Evolutionary conservation across 23 red algal genomes (phyloP).

Genomic region (Agarophyton chilense): DNA sequence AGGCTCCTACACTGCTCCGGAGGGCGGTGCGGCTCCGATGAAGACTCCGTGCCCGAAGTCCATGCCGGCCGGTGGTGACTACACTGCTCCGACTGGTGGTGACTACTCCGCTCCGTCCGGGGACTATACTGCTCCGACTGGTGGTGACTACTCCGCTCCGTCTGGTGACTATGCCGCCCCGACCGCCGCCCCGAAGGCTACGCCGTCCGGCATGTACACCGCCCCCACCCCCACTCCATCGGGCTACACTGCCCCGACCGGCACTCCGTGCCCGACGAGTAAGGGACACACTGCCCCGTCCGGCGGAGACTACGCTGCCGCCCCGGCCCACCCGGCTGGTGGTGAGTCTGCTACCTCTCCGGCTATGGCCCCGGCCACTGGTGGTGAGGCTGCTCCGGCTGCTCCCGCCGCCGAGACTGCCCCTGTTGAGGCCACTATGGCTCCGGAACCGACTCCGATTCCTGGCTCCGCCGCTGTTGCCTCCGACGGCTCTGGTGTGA

Average conservation of each 20-base stretch:
- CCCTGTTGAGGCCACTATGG: not conserved
- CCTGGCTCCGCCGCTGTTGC: constrained; percentile 56
- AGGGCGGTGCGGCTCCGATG: constrained; percentile 8
- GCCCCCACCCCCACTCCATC: no score
- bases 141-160: constrained; percentile 16
- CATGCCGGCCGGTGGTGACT: not conserved
- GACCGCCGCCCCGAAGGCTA: not conserved
- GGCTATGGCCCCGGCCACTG: constrained; percentile 8
- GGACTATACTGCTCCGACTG: constrained; percentile 5
- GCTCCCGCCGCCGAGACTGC: not conserved
- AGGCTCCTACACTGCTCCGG: not conserved
- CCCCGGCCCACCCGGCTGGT: no score
- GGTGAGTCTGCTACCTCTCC: constrained; percentile 24
- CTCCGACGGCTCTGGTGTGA: constrained; percentile 35
- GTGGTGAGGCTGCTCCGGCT: not conserved
- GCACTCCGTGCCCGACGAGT: constrained; percentile 37
- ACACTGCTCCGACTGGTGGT: not conserved
- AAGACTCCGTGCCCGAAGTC: constrained; percentile 35
- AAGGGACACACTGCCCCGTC: constrained; percentile 33
- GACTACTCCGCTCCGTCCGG: constrained; percentile 20
- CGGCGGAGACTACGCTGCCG: constrained; percentile 24
- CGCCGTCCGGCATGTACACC: constrained; percentile 7
- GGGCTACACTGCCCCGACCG: no score
- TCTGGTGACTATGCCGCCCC: constrained; percentile 3
- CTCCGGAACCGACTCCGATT: not conserved